These are phyloP conservation scores for Plasmodium inui DNA, from an alignment of 169 alveolate species.

Conservation along the genomic window DNA sequence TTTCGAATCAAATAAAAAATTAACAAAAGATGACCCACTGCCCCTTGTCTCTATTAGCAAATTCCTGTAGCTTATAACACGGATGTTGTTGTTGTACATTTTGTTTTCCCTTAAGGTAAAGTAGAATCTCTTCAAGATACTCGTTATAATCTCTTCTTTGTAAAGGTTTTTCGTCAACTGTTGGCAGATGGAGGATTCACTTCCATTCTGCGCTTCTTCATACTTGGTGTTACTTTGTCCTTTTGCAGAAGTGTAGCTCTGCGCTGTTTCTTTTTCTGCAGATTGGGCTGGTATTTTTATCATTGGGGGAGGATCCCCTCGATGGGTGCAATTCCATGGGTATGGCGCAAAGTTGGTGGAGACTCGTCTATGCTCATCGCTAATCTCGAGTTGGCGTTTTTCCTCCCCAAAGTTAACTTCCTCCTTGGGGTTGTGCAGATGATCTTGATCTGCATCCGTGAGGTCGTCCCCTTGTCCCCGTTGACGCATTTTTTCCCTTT, in stretches of 20 bases:
- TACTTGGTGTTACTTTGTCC: background rate
- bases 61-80: conserved; percentile 60
- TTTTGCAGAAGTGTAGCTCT: background rate
- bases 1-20: conserved; percentile 52
- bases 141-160: conserved; percentile 45
- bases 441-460: background rate
- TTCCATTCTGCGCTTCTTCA: background rate
- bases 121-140: conserved; percentile 48
- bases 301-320: background rate
- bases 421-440: background rate
- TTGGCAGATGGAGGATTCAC: background rate
- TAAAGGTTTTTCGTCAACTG: conserved; percentile 31
- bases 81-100: conserved; percentile 57
- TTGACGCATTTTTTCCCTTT: background rate
- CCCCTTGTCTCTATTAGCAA: conserved; percentile 60
- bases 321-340: background rate
- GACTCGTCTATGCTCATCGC: background rate
- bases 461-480: background rate
- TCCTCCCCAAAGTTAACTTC: background rate
- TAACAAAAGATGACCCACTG: conserved; percentile 30
- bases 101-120: conserved; percentile 63
- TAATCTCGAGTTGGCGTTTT: background rate
- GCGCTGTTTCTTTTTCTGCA: background rate
- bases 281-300: background rate
- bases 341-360: background rate